Evolutionary conservation across 2,329 filamentous ascomycete genomes (phyloP).

Genomic region (Talaromyces sp.): DNA sequence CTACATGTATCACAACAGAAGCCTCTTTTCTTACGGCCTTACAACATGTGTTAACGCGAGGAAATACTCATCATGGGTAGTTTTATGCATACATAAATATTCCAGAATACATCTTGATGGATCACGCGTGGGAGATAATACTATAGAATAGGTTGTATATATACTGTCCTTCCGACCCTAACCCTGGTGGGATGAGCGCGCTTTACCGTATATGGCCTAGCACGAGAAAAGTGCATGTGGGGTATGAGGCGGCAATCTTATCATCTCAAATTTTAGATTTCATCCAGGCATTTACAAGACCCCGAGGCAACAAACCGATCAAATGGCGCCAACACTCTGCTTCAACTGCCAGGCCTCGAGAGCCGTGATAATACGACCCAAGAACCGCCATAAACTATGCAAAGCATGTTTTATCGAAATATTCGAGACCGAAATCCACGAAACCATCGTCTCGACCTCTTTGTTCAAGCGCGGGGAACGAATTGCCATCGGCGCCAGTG

Average conservation of each 20-base stretch:
- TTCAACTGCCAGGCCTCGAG: constrained; percentile 70
- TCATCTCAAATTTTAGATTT: not conserved
- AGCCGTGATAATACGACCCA: constrained; percentile 87
- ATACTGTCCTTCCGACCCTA: not conserved
- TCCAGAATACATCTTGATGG: not conserved
- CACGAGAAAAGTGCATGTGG: not conserved
- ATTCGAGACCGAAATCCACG: constrained; percentile 91
- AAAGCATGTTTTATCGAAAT: constrained; percentile 78
- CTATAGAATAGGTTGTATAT: not conserved
- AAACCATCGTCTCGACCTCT: constrained; percentile 78
- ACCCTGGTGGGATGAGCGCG: not conserved
- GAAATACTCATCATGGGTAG: not conserved
- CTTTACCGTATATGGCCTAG: not conserved
- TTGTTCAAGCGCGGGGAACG: constrained; percentile 81
- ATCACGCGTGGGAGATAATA: not conserved
- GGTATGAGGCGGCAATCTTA: not conserved
- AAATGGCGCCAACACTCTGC: constrained; percentile 75
- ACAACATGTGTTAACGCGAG: not conserved
- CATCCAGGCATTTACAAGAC: not conserved
- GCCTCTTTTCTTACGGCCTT: not conserved
- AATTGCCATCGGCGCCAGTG: constrained; percentile 91
- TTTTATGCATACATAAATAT: not conserved
- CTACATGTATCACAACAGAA: not conserved
- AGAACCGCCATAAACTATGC: constrained; percentile 92
- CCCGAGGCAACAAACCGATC: not conserved